phyloP scores from a whole-genome alignment of 202 grass and related monocot genomes.

The Schoenoplectus tabernaemontani region DNA sequence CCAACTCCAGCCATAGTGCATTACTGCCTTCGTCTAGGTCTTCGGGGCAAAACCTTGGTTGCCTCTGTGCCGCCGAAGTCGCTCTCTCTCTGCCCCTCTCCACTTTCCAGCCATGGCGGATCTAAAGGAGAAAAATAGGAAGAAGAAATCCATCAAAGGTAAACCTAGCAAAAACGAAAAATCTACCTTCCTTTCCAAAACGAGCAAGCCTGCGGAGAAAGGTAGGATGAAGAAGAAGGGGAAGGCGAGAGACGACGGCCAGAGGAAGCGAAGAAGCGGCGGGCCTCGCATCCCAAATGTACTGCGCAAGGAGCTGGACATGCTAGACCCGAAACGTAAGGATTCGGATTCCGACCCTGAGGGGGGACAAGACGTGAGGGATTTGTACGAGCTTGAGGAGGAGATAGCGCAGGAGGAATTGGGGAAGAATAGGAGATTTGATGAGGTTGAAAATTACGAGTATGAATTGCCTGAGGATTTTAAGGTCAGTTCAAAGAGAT shows the following conservation, averaged over 20 bases:
- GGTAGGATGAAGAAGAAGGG: conserved; percentile 12
- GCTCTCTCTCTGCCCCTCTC: not conserved
- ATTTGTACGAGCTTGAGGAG: conserved; percentile 87
- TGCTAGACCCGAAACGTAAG: conserved; percentile 22
- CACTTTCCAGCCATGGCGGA: not conserved
- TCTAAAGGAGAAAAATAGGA: conserved; percentile 1
- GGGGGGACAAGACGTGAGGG: conserved; percentile 27
- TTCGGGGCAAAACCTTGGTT: conserved; percentile 2
- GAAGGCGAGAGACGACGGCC: conserved; percentile 3
- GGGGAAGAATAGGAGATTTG: conserved; percentile 74
- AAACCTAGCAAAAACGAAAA: not conserved
- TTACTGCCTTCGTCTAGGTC: not conserved
- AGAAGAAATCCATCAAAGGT: not conserved
- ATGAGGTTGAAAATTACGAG: conserved; percentile 74
- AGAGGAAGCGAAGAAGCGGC: conserved; percentile 14
- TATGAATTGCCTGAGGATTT: conserved; percentile 56
- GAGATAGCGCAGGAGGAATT: conserved; percentile 67
- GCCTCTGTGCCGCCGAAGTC: not conserved
- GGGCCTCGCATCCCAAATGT: conserved; percentile 46
- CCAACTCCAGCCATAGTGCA: not conserved
- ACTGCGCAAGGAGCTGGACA: conserved; percentile 46
- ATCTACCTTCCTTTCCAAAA: not conserved
- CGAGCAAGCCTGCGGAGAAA: not conserved
- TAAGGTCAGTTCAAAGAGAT: conserved; percentile 21
- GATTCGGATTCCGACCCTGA: conserved; percentile 27